A percentile compares a stretch with the other conserved stretches of the same genome.
phyloP scores from a whole-genome alignment of 495 filamentous ascomycete species.

The Penicillium desertorum region DNA sequence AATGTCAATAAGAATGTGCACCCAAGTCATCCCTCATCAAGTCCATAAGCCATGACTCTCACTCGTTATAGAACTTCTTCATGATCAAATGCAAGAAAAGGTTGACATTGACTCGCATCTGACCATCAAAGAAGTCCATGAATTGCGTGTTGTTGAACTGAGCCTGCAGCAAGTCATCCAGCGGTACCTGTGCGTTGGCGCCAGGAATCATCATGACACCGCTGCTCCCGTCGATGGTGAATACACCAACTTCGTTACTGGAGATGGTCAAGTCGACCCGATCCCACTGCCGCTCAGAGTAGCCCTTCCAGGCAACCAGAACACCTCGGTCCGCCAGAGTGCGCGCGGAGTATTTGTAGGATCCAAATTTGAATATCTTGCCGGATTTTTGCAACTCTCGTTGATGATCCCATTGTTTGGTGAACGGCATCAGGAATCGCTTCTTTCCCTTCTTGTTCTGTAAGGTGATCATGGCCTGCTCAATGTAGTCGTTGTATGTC shows the following conservation, averaged over 20 bases:
- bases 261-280: constrained; percentile 91
- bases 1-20: constrained; percentile 32
- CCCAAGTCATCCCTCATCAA: constrained; percentile 30
- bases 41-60: constrained; percentile 25
- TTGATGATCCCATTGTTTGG: constrained; percentile 98
- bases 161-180: constrained; percentile 92
- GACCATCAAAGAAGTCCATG: constrained; percentile 89
- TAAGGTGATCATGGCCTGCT: constrained; percentile 97
- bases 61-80: constrained; percentile 92
- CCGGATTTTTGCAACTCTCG: constrained; percentile 87
- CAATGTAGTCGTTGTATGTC: constrained; percentile 98
- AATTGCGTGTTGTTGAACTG: constrained; percentile 96
- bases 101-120: constrained; percentile 89
- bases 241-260: constrained; percentile 92
- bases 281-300: constrained; percentile 82
- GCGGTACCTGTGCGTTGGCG: constrained; percentile 81
- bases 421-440: constrained; percentile 92
- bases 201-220: constrained; percentile 96
- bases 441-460: constrained; percentile 98
- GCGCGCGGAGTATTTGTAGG: constrained; percentile 91
- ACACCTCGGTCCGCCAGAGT: constrained; percentile 92
- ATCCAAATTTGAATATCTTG: constrained; percentile 93
- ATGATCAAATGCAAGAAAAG: constrained; percentile 92
- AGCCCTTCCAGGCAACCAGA: constrained; percentile 82
- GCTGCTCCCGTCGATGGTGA: constrained; percentile 85